Percentiles rank a stretch among this genome's conserved stretches.
Conservation (phyloP, 129 eudicot genomes). For the Flaveria bidentis region DNA sequence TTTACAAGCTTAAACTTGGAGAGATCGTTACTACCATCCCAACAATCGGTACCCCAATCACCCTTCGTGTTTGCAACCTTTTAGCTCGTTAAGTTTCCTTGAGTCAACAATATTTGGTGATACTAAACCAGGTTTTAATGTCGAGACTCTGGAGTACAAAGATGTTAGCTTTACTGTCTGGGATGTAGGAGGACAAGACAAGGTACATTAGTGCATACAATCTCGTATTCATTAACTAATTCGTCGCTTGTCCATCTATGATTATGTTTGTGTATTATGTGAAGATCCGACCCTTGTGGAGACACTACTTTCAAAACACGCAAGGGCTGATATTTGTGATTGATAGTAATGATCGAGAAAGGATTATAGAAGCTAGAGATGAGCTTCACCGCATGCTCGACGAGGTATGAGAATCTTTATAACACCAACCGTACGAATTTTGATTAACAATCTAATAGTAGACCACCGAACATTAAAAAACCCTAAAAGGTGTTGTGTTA, state of each 20-base stretch:
- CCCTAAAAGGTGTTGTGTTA: no score
- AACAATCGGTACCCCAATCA: conserved; percentile 50
- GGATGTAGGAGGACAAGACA: conserved; percentile 85
- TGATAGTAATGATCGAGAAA: conserved; percentile 65
- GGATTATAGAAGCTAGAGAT: conserved; percentile 64
- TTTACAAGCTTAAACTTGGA: conserved; percentile 74
- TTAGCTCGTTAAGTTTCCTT: not conserved
- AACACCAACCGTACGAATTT: not conserved
- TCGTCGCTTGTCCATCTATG: not conserved
- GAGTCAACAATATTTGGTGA: not conserved
- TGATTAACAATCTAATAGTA: not conserved
- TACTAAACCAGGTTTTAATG: conserved; percentile 56
- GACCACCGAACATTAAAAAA: no score
- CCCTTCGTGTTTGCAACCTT: not conserved
- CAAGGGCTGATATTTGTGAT: conserved; percentile 65
- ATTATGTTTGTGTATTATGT: conserved; percentile 12
- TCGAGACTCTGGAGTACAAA: conserved; percentile 78
- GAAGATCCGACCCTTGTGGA: conserved; percentile 77
- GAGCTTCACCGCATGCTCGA: conserved; percentile 70
- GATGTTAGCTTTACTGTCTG: conserved; percentile 69
- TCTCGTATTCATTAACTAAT: not conserved
- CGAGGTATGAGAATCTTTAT: conserved; percentile 42
- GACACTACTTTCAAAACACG: conserved; percentile 73
- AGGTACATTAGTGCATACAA: conserved; percentile 34
- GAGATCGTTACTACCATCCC: conserved; percentile 74